phyloP scores from a whole-genome alignment of 2,329 filamentous ascomycete species.

The Amauroascus verrucosus region DNA sequence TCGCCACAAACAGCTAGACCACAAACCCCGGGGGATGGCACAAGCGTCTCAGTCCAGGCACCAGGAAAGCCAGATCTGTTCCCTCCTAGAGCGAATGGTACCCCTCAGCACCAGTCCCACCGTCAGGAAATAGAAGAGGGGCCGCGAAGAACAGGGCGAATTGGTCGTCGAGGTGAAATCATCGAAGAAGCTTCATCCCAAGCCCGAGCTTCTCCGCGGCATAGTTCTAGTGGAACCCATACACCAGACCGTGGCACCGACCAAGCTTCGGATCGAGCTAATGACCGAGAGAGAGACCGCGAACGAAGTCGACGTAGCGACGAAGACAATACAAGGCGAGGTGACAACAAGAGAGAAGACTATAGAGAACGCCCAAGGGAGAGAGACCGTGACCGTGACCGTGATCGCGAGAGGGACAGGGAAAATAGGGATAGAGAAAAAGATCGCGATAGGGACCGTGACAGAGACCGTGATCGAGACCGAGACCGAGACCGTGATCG shows the following conservation, averaged over 20 bases:
- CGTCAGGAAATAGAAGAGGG: constrained; percentile 23
- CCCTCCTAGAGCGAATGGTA: constrained; percentile 21
- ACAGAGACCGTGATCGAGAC: constrained; percentile 13
- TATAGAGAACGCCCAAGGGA: constrained; percentile 28
- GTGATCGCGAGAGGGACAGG: constrained; percentile 25
- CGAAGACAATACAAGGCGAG: constrained; percentile 22
- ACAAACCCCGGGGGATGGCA: constrained; percentile 23
- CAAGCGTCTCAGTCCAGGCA: constrained; percentile 19
- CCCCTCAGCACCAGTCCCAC: constrained; percentile 14
- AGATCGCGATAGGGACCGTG: constrained; percentile 15
- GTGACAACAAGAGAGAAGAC: constrained; percentile 29
- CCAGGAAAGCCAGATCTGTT: constrained; percentile 29
- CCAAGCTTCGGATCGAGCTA: constrained; percentile 18
- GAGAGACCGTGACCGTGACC: constrained; percentile 15
- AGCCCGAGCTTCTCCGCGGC: constrained; percentile 25
- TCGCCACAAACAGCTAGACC: constrained; percentile 27
- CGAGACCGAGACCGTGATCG: constrained; percentile 15
- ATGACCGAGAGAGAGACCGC: constrained; percentile 22
- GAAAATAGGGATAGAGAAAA: constrained; percentile 12
- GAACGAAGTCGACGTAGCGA: constrained; percentile 23
- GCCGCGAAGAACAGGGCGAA: constrained; percentile 21
- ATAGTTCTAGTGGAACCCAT: constrained; percentile 20
- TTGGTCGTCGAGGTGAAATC: constrained; percentile 27
- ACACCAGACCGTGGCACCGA: constrained; percentile 21
- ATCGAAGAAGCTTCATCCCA: constrained; percentile 29